Base-by-base conservation (phyloP, 306 rosid species). In the Purshia tridentata region DNA sequence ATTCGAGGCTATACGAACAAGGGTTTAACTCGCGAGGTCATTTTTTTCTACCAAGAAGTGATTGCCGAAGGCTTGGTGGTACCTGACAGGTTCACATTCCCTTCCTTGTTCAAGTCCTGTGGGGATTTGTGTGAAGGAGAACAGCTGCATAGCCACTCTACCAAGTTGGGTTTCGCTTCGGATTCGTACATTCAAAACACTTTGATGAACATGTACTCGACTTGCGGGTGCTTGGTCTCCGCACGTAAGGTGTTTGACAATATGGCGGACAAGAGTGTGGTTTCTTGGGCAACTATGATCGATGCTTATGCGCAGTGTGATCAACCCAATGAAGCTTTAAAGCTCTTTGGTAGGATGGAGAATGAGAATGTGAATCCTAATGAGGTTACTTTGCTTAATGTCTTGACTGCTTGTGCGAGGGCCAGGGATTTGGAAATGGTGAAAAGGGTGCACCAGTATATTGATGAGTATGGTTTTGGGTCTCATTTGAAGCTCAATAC, bases 211-310 rank as follows among this genome's bases (percentile, higher is more conserved):
- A 64, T 75, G 80, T 70, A 75, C 16, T 71, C 77, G 4, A 58
- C 23, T 41, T 73, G 71, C 16, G 60, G 82, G 3, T 72, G 74
- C 61, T 78, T 73, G 58, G 57, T 72, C 12, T 58, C 52, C 0
- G 74, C 72, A 0, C 37, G 50, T 4, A 50, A 72, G 58, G 57
- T 59, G 71, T 79, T 79, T 13, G 78, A 81, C 40, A 51, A 58
- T 71, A 81, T 76, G 71, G 11, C 2, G 4, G 74, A 76, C 2
- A 81, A 54, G 67, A 51, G 54, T 65, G 70, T 80, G 69, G 74
- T 75, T 57, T 75, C 84, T 55, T 80, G 78, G 84, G 67, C 77
- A n/a, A 70, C 77, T 13, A 72, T 81, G 75, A 76, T 76, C 2
- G 77, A 75, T 3, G 78, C 77, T 35, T 81, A 71, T 59, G 47